Evolutionary conservation across 179 eudicot genomes (phyloP), one percentile per base, ranked within the genome.

Genomic region (Beta macrorhiza): DNA sequence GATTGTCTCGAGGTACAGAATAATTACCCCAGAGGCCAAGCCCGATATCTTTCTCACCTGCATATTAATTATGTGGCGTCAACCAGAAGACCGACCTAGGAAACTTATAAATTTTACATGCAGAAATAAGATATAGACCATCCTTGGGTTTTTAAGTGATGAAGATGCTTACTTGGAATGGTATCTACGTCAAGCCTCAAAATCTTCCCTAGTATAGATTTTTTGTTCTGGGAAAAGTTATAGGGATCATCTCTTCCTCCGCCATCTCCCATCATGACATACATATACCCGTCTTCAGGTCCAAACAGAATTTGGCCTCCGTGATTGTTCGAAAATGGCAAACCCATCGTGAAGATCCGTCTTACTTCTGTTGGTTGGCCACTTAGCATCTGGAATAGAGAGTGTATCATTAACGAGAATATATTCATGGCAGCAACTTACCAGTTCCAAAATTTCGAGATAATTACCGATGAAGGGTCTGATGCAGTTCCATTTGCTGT

Each of bases 191-290:
- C 97, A 44, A 95, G 85, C 86, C 98, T 89, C 89, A 94, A 80
- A 44, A 94, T 84, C 80, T 94, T 94, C 51, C 98, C 98, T 11
- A 94, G 92, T 78, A 93, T 83, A 5, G 98, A 95, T 85, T 91
- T 95, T 90, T 95, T 93, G 82, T 92, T 93, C 73, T 93, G 99
- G 15, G 97, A 85, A 62, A 95, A 93, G 83, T 86, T 79, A 37
- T 85, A 90, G 75, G 95, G 91, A 83, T 93, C 98, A n/a, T 79
- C 89, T 87, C 84, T 89, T 58, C 91, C 86, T 72, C 95, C 95
- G 49, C 98, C 97, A 75, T 92, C 97, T 73, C 99, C 99, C 93
- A 92, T 90, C 97, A 95, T 95, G 25, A 92, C 71, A 81, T 95
- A 95, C 79, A 95, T 74, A 67, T 95, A 90, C 15, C 94, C 91